phyloP scores from a whole-genome alignment of 2,329 filamentous ascomycete genomes.

The Fusarium chlamydosporum region DNA sequence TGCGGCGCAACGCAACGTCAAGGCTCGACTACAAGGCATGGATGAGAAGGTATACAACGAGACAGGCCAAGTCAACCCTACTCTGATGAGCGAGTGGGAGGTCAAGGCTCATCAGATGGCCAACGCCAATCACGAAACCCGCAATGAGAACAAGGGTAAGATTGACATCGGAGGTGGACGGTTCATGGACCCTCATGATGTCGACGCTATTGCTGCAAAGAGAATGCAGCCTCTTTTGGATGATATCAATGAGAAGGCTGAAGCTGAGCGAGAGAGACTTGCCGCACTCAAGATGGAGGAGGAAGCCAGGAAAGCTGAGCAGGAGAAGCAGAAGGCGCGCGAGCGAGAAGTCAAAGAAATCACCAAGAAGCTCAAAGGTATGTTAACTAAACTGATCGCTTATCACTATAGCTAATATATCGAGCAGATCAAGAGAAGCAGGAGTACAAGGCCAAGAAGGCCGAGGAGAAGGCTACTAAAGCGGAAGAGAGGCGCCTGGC shows the following conservation, averaged over 20 bases:
- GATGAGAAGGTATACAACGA: constrained; percentile 84
- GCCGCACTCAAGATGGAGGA: constrained; percentile 75
- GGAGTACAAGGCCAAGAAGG: constrained; percentile 53
- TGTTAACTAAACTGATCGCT: constrained; percentile 44
- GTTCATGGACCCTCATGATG: constrained; percentile 81
- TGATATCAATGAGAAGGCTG: constrained; percentile 84
- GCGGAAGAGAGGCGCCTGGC: constrained; percentile 66
- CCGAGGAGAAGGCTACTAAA: constrained; percentile 59
- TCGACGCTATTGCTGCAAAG: constrained; percentile 82
- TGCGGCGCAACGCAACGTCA: constrained; percentile 88
- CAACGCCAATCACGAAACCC: constrained; percentile 72
- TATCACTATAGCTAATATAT: constrained; percentile 49
- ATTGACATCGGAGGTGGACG: constrained; percentile 83
- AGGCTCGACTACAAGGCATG: constrained; percentile 80
- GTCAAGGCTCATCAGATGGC: constrained; percentile 79
- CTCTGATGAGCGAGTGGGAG: constrained; percentile 83
- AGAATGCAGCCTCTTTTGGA: constrained; percentile 87
- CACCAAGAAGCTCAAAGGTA: constrained; percentile 71
- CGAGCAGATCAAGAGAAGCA: constrained; percentile 62
- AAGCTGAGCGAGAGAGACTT: constrained; percentile 77
- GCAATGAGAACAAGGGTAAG: constrained; percentile 68
- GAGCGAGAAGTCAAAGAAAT: constrained; percentile 69
- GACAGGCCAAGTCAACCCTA: constrained; percentile 79
- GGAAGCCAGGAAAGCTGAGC: constrained; percentile 68
- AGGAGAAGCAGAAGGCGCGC: constrained; percentile 61